Conservation (phyloP, 2,329 filamentous ascomycete species). For the Pseudogymnoascus sp. region DNA sequence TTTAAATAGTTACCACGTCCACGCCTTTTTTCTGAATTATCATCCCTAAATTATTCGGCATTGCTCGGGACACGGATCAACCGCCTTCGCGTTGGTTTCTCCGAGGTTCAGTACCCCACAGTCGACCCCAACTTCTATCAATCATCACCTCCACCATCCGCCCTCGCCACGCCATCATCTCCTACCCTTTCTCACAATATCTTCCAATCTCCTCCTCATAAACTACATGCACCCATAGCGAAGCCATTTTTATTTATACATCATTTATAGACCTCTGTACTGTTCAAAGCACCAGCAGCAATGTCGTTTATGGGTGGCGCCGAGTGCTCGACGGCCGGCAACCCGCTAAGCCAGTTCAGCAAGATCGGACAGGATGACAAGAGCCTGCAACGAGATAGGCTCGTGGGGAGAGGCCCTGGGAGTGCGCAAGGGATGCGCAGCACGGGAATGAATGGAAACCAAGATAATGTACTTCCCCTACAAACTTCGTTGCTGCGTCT, state of each 20-base stretch:
- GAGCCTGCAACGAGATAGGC: slow-evolving; percentile 81
- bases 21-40: neutral
- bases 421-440: slow-evolving; percentile 72
- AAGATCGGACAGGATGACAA: slow-evolving; percentile 97
- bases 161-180: neutral
- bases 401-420: slow-evolving; percentile 67
- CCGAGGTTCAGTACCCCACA: slow-evolving; percentile 10
- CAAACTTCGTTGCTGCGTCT: neutral
- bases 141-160: neutral
- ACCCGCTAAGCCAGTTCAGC: slow-evolving; percentile 93
- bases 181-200: neutral
- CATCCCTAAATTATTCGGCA: neutral
- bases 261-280: slow-evolving; percentile 1
- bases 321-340: slow-evolving; percentile 92
- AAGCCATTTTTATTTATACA: neutral
- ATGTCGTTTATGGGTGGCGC: slow-evolving; percentile 97
- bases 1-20: neutral
- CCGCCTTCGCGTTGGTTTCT: slow-evolving; percentile 9
- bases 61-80: slow-evolving; percentile 8
- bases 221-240: neutral
- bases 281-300: neutral
- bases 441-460: slow-evolving; percentile 46
- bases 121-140: slow-evolving; percentile 1
- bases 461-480: slow-evolving; percentile 55
- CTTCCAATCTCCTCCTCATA: neutral